Evolutionary conservation across 768 basidiomycete genomes (phyloP).

Genomic region (Suillus fuscotomentosus): DNA sequence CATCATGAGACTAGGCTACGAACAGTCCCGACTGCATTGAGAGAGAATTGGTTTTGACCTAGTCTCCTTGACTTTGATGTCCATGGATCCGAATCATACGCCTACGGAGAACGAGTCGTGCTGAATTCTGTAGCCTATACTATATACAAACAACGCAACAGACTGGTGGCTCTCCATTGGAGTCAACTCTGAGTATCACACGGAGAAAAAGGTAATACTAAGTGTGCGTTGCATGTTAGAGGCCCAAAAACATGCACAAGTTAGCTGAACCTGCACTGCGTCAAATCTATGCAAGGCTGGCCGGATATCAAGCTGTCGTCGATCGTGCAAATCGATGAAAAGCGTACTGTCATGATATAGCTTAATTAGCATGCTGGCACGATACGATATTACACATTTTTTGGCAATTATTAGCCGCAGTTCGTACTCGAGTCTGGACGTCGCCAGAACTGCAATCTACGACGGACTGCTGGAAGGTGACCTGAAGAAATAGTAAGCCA

Average conservation of each 20-base stretch:
- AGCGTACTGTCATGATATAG: neutral
- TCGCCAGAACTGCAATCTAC: conserved; percentile 37
- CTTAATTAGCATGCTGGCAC: neutral
- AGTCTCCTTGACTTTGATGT: too few species aligned
- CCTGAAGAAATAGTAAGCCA: conserved; percentile 24
- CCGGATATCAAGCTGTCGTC: neutral
- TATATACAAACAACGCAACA: too few species aligned
- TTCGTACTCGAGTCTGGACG: neutral
- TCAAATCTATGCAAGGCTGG: neutral
- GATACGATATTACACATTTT: neutral
- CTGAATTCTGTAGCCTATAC: too few species aligned
- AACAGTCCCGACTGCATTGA: too few species aligned
- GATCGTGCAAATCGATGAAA: neutral
- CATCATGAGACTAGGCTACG: too few species aligned
- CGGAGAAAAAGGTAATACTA: neutral
- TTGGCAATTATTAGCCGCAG: too few species aligned
- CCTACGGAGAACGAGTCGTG: too few species aligned
- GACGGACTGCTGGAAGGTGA: conserved; percentile 37
- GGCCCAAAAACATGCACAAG: neutral
- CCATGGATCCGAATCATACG: too few species aligned
- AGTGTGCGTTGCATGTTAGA: neutral
- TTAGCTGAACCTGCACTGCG: neutral
- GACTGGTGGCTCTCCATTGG: too few species aligned
- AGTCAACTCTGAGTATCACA: neutral
- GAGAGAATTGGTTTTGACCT: too few species aligned